Evolutionary conservation across 805 yeast species (phyloP), one percentile per base, ranked within the genome.

Genomic region (Candida argentea): DNA sequence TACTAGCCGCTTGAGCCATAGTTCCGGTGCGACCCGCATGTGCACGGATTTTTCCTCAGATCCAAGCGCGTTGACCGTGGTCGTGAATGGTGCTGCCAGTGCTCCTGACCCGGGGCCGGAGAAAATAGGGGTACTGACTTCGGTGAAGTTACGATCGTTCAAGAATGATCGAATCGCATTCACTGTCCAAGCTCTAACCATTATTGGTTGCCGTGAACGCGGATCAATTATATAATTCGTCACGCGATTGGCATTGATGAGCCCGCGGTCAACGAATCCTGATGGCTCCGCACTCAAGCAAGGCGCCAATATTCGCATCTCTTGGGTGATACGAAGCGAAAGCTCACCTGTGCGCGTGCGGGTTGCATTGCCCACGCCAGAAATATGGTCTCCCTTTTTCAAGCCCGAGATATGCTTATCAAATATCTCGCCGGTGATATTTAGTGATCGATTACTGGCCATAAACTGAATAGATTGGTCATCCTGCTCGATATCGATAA

Each of bases 21-120:
- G 56, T 45, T 89, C 98, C 0, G 98, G 98, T 0, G 98, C 96
- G 2, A 91, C 89, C 24, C 98, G 58, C 25, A 91, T 51, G 30
- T 71, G 76, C 6, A 85, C 52, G 8, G 57, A 55, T 1, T 40
- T 44, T 2, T 35, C 35, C 15, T 38, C 30, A 8, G 25, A 26
- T 9, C 28, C 24, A 4, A 43, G 29, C 4, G 53, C 43, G 32
- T 63, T 29, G 16, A 64, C 65, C 2, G 15, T 18, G 1, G 96
- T 85, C 1, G 44, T 44, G 41, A 91, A 91, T 0, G 97, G 95
- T n/a, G 69, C 67, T 0, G 98, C 97, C 42, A 76, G 75, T 4
- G 99, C 98, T 2, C 98, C 98, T 11, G 85, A 82, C 0, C 86
- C 72, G 19, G 61, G 57, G 2, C 76, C 74, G 0, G 85, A 70